These are phyloP conservation scores for Diaporthe ampelina DNA, from an alignment of 2,329 filamentous ascomycete genomes.

Conservation along the genomic window DNA sequence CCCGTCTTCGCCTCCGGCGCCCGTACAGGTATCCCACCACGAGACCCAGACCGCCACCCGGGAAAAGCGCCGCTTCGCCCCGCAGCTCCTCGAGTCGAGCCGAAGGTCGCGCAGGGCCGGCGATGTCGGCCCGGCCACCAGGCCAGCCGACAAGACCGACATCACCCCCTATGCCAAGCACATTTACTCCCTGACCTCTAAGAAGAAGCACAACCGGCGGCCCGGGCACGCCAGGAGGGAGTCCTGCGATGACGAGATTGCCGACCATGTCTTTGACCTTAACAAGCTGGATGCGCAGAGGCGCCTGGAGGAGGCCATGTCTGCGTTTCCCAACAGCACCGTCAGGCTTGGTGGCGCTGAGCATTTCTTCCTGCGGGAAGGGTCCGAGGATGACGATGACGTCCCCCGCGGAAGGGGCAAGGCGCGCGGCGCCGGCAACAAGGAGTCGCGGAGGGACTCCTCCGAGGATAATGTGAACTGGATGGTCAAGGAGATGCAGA, in stretches of 20 bases:
- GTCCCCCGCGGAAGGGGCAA: conserved; percentile 51
- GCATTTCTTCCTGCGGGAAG: conserved; percentile 78
- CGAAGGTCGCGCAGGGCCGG: conserved; percentile 77
- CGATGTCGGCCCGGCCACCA: conserved; percentile 73
- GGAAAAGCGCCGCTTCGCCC: conserved; percentile 73
- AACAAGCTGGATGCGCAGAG: conserved; percentile 85
- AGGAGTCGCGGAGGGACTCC: conserved; percentile 66
- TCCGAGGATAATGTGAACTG: conserved; percentile 75
- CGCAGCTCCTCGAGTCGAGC: conserved; percentile 86
- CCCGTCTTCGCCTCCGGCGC: conserved; percentile 56
- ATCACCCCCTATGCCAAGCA: conserved; percentile 75
- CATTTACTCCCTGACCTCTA: conserved; percentile 67
- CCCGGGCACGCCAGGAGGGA: conserved; percentile 69
- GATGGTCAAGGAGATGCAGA: conserved; percentile 86
- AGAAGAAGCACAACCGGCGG: conserved; percentile 55
- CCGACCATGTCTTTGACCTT: conserved; percentile 82
- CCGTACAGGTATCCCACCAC: conserved; percentile 40
- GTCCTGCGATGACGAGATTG: conserved; percentile 81
- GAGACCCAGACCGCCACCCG: conserved; percentile 38
- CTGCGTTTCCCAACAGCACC: conserved; percentile 81
- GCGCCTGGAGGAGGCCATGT: conserved; percentile 83
- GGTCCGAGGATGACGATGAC: conserved; percentile 67
- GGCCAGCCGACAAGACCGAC: conserved; percentile 79
- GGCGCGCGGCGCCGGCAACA: conserved; percentile 45
- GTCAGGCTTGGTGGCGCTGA: conserved; percentile 78